Evolutionary conservation across 176 grass and related monocot species (phyloP).

Genomic region (Aechmea fasciata): DNA sequence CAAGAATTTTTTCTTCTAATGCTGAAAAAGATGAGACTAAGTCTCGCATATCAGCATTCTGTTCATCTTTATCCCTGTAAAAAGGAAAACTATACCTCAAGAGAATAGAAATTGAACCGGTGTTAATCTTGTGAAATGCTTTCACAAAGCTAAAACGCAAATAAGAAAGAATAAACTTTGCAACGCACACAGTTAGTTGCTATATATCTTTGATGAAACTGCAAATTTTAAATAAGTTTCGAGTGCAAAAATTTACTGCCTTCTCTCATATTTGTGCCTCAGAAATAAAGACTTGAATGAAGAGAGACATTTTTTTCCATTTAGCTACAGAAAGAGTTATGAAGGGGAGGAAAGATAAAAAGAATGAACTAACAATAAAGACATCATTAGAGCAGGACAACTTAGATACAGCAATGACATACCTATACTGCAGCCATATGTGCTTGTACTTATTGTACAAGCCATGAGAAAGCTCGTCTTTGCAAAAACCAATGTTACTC

Average conservation of each 20-base stretch:
- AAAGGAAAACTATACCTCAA: background rate
- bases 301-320: too few relatives aligned
- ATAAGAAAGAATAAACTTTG: background rate
- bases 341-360: background rate
- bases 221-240: too few relatives aligned
- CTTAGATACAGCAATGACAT: background rate
- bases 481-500: slow-evolving; percentile 98
- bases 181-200: too few relatives aligned
- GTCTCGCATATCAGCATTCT: slow-evolving; percentile 69
- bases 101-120: background rate
- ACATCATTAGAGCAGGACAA: background rate
- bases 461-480: slow-evolving; percentile 74
- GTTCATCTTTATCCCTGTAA: slow-evolving; percentile 73
- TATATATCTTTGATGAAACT: too few relatives aligned
- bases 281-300: too few relatives aligned
- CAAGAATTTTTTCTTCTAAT: slow-evolving; percentile 81
- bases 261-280: too few relatives aligned
- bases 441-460: slow-evolving; percentile 87
- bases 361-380: background rate
- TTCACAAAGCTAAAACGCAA: slow-evolving; percentile 14
- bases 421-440: slow-evolving; percentile 74
- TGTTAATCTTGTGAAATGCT: slow-evolving; percentile 19
- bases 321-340: too few relatives aligned
- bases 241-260: too few relatives aligned
- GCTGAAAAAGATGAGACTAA: slow-evolving; percentile 78